Percentiles rank a stretch among this genome's conserved stretches.
These are phyloP conservation scores for Albatrellus sp. DNA, from an alignment of 1,284 basidiomycete genomes.

Conservation along the genomic window DNA sequence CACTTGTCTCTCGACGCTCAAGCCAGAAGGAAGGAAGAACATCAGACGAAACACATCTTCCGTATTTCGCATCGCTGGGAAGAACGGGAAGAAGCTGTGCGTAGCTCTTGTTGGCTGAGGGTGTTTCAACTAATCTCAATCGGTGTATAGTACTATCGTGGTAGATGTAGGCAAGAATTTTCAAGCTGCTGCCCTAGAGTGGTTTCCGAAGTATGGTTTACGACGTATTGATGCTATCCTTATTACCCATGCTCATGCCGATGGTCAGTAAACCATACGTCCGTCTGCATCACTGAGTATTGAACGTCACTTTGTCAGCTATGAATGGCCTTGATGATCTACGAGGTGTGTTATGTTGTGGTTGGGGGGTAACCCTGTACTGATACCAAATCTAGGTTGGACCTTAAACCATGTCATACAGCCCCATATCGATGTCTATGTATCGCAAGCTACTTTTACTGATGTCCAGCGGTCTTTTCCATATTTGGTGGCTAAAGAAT, in stretches of 20 bases:
- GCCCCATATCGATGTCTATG: slow-evolving; percentile 60
- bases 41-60: slow-evolving; percentile 66
- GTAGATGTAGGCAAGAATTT: slow-evolving; percentile 79
- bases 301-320: slow-evolving; percentile 26
- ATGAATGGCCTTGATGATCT: slow-evolving; percentile 79
- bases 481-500: slow-evolving; percentile 64
- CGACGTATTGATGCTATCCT: slow-evolving; percentile 68
- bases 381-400: slow-evolving; percentile 41
- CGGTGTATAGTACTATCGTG: slow-evolving; percentile 43
- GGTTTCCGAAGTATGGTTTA: slow-evolving; percentile 68
- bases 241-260: slow-evolving; percentile 71
- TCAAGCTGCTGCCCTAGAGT: slow-evolving; percentile 62
- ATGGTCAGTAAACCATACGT: slow-evolving; percentile 34
- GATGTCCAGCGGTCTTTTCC: slow-evolving; percentile 63
- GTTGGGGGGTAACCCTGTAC: slow-evolving; percentile 6
- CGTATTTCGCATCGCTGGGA: slow-evolving; percentile 40
- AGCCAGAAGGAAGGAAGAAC: slow-evolving; percentile 59
- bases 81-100: slow-evolving; percentile 38
- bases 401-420: slow-evolving; percentile 59
- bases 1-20: slow-evolving; percentile 58
- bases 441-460: slow-evolving; percentile 48
- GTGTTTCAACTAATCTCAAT: not conserved
- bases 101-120: slow-evolving; percentile 16
- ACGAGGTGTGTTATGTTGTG: slow-evolving; percentile 35
- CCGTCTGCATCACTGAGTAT: slow-evolving; percentile 4